A percentile compares a stretch with the other conserved stretches of the same genome.
Evolutionary conservation across 495 filamentous ascomycete species (phyloP).

Genomic region (Extremus antarcticus): DNA sequence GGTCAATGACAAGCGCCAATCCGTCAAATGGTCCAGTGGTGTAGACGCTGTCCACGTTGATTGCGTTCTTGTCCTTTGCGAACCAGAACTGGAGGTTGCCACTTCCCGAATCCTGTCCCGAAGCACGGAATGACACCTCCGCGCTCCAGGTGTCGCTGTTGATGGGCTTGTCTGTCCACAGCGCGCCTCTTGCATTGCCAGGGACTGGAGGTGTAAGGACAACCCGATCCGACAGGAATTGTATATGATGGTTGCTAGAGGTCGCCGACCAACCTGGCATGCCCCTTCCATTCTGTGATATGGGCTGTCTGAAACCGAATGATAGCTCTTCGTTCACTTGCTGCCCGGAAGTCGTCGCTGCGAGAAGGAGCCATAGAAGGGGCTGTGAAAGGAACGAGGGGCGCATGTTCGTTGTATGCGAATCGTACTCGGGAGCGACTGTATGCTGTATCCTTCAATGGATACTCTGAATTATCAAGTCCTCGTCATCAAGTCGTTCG

Average conservation of each 20-base stretch:
- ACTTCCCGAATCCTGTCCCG: conserved; percentile 70
- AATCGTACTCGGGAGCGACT: neutral
- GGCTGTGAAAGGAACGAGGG: neutral
- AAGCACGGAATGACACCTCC: conserved; percentile 78
- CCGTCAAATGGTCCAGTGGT: conserved; percentile 76
- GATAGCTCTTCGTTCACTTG: conserved; percentile 56
- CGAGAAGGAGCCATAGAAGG: conserved; percentile 12
- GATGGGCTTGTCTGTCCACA: conserved; percentile 56
- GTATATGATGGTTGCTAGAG: conserved; percentile 59
- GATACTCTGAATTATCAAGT: neutral
- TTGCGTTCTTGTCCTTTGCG: conserved; percentile 54
- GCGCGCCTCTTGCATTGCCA: conserved; percentile 70
- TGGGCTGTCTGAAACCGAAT: conserved; percentile 60
- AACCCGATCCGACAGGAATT: conserved; percentile 78
- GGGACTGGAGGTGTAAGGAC: conserved; percentile 84
- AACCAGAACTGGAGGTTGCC: conserved; percentile 95
- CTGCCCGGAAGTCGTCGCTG: conserved; percentile 46
- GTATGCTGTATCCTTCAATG: no score
- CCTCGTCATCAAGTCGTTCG: neutral
- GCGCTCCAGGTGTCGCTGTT: conserved; percentile 52
- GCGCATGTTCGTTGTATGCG: neutral
- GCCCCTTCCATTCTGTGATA: conserved; percentile 43
- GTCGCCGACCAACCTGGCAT: conserved; percentile 58
- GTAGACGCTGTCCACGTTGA: conserved; percentile 69
- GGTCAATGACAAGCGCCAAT: conserved; percentile 74